Evolutionary conservation across 352 stramenopile genomes (phyloP).

Genomic region (Phytophthora cactorum): DNA sequence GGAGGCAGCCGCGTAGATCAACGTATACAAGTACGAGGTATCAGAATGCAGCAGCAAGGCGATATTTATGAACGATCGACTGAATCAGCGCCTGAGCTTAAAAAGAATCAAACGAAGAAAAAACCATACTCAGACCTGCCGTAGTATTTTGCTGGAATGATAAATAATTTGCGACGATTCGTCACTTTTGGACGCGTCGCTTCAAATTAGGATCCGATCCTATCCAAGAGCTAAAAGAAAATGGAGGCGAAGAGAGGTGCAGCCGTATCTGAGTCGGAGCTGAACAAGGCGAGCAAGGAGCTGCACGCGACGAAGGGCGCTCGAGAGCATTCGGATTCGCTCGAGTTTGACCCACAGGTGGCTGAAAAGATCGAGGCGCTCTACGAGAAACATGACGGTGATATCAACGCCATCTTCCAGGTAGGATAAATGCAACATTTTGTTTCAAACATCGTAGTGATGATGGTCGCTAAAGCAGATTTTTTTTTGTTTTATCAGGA

Average conservation of each 20-base stretch:
- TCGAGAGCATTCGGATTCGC: constrained; percentile 70
- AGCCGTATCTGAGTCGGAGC: constrained; percentile 58
- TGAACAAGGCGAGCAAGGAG: constrained; percentile 67
- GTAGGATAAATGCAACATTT: constrained; percentile 17
- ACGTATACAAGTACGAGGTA: constrained; percentile 1
- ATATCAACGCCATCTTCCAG: constrained; percentile 74
- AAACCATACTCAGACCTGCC: too few relatives aligned
- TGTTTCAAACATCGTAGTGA: not conserved
- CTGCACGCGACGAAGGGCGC: constrained; percentile 66
- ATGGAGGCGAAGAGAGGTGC: constrained; percentile 72
- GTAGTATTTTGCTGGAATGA: too few relatives aligned
- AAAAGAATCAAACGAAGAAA: constrained; percentile 10
- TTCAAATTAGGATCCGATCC: constrained; percentile 16
- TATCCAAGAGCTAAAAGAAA: not conserved
- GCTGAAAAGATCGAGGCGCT: constrained; percentile 59
- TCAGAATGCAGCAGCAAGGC: constrained; percentile 28
- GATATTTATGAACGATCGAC: constrained; percentile 38
- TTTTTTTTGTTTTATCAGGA: constrained; percentile 36
- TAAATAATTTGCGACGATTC: too few relatives aligned
- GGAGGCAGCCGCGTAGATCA: constrained; percentile 11
- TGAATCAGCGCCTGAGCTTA: constrained; percentile 7
- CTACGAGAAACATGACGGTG: constrained; percentile 70
- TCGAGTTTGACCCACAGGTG: constrained; percentile 69
- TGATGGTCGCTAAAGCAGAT: not conserved
- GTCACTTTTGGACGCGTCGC: constrained; percentile 9